Base-by-base conservation (phyloP, 208 protist genomes). In the Leishmania guyanensis region DNA sequence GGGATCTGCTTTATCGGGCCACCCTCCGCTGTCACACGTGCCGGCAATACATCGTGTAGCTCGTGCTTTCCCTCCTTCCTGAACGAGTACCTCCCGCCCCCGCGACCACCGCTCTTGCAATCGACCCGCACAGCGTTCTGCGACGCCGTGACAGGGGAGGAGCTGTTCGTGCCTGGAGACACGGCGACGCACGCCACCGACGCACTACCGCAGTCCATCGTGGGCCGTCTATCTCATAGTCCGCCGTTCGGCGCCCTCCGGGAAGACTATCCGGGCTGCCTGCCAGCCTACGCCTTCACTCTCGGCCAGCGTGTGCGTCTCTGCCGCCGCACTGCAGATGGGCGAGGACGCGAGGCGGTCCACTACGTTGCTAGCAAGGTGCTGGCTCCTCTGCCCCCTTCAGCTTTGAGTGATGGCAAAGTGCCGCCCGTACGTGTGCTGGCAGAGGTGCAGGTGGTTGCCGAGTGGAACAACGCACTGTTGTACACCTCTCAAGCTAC, bases 1-100 rank as follows among this genome's bases (percentile, higher is more conserved):
- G 94, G 94, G 12, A 80, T 97, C 20, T 97, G 94, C 79, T 95
- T 96, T 76, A 89, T 97, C 3, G 91, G 91, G 0, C 68, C 81
- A 16, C 83, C 84, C 51, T 36, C 53, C 60, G 26, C 75, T 51
- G 54, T 60, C 58, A 51, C 75, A 0, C 53, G 43, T 20, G 26
- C 72, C 26, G 48, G 65, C 39, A 26, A 12, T 29, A 36, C 69
- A 73, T 82, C 75, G 20, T 80, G 83, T 79, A 80, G 73, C 5
- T 22, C 77, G 39, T 53, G 76, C 62, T 97, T 97, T 64, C 74
- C 90, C 4, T 29, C 39, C 22, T 95, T 97, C 80, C 84, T 97
- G 2, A 77, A 88, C 54, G 90, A 90, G 51, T 97, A 90, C 79
- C 79, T 97, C 64, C 80, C 73, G 8, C 84, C 84, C 0, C 81